A percentile compares a stretch with the other conserved stretches of the same genome.
Evolutionary conservation across 1,284 basidiomycete genomes (phyloP).

Genomic region (Mycosarcoma maydis): DNA sequence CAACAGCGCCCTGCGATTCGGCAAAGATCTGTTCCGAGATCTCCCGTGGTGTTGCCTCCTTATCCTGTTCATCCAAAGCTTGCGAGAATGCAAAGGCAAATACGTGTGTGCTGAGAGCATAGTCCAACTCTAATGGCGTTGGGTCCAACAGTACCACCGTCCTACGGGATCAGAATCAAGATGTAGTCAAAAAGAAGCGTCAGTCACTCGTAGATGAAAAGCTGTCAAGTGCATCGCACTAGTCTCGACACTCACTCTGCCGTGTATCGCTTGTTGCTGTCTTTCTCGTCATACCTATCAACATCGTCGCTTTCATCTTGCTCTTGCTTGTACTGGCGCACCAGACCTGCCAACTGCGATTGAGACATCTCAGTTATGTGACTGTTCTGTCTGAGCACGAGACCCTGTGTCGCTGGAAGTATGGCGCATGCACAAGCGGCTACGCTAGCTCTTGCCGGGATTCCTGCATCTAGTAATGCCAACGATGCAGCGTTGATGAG

Average conservation of each 20-base stretch:
- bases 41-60: constrained; percentile 8
- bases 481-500: constrained; percentile 72
- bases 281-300: constrained; percentile 24
- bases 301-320: constrained; percentile 15
- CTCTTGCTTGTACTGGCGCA: constrained; percentile 34
- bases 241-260: constrained; percentile 27
- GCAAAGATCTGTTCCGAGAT: constrained; percentile 40
- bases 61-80: constrained; percentile 2
- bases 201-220: no score
- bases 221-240: not conserved
- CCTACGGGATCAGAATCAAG: constrained; percentile 8
- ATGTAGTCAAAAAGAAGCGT: no score
- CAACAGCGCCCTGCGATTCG: constrained; percentile 36
- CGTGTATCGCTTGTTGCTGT: constrained; percentile 13
- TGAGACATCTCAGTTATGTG: constrained; percentile 20
- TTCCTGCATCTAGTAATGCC: constrained; percentile 69
- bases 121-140: constrained; percentile 50
- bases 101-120: constrained; percentile 55
- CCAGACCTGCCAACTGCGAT: constrained; percentile 27
- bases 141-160: constrained; percentile 56
- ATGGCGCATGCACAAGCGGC: constrained; percentile 69
- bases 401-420: constrained; percentile 67
- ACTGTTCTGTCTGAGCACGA: constrained; percentile 42
- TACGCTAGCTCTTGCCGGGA: constrained; percentile 69
- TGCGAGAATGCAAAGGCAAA: constrained; percentile 59